phyloP scores from a whole-genome alignment of 805 yeast genomes.

The Yamadazyma sp. region DNA sequence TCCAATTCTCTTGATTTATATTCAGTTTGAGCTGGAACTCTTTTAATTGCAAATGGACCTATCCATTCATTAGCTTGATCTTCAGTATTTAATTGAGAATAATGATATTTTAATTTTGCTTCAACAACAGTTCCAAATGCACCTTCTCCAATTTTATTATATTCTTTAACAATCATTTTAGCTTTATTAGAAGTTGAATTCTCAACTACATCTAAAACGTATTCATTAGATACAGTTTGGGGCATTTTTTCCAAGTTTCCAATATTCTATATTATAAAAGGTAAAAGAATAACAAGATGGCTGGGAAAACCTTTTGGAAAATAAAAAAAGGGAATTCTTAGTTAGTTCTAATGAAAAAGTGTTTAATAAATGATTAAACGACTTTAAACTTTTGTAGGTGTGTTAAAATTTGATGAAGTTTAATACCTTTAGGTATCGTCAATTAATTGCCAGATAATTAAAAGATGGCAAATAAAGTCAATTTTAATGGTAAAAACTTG shows the following conservation, averaged over 20 bases:
- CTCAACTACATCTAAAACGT: constrained; percentile 50
- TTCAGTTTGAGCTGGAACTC: constrained; percentile 86
- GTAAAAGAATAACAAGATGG: no score
- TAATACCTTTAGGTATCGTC: no score
- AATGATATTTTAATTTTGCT: constrained; percentile 47
- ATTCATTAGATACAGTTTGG: constrained; percentile 24
- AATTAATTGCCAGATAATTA: no score
- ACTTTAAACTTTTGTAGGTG: no score
- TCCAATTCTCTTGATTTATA: constrained; percentile 80
- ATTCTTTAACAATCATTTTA: constrained; percentile 69
- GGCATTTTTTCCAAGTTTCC: not conserved
- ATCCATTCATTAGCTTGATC: constrained; percentile 41
- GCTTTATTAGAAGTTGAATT: constrained; percentile 50
- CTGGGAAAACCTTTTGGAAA: no score
- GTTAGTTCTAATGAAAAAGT: no score
- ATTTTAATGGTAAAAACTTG: no score
- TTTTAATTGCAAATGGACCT: constrained; percentile 82
- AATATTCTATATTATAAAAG: not conserved
- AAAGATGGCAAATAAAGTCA: no score
- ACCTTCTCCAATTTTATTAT: constrained; percentile 78
- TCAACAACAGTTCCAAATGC: constrained; percentile 85
- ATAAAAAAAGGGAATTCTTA: no score
- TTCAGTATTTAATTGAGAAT: constrained; percentile 8
- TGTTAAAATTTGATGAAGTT: no score
- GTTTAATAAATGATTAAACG: no score